A percentile compares a stretch with the other conserved stretches of the same genome.
These are phyloP conservation scores for Diaporthe nobilis DNA, from an alignment of 2,329 filamentous ascomycete genomes.

Conservation along the genomic window DNA sequence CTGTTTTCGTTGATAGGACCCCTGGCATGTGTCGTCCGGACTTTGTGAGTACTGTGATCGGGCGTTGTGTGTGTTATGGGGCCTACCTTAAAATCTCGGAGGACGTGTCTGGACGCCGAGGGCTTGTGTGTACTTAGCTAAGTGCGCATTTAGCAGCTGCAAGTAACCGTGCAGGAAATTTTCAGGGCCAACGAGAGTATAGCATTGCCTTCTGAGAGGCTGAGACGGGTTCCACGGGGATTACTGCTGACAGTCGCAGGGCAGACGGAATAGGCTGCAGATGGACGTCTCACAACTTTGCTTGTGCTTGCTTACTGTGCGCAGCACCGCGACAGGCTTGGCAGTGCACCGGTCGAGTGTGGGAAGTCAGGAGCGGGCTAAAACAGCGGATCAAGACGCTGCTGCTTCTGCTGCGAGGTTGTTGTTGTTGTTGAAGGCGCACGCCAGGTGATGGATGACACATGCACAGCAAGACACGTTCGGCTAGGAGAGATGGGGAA, in stretches of 20 bases:
- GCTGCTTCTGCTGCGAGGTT: neutral
- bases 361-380: neutral
- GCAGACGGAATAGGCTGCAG: neutral
- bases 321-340: neutral
- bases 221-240: constrained; percentile 15
- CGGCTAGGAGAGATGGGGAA: neutral
- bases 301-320: constrained; percentile 29
- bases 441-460: constrained; percentile 3
- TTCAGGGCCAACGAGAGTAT: neutral
- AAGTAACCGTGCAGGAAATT: neutral
- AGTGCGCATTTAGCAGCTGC: neutral
- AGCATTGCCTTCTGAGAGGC: neutral
- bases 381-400: neutral
- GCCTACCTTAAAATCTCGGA: neutral
- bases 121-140: neutral
- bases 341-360: neutral
- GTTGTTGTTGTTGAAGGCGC: neutral
- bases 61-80: neutral
- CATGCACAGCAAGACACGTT: neutral
- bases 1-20: neutral
- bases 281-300: constrained; percentile 14
- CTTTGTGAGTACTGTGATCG: neutral
- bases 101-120: neutral
- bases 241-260: constrained; percentile 3
- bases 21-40: neutral